Base-by-base conservation (phyloP, 202 grass and related monocot genomes). In the Setaria viridis region DNA sequence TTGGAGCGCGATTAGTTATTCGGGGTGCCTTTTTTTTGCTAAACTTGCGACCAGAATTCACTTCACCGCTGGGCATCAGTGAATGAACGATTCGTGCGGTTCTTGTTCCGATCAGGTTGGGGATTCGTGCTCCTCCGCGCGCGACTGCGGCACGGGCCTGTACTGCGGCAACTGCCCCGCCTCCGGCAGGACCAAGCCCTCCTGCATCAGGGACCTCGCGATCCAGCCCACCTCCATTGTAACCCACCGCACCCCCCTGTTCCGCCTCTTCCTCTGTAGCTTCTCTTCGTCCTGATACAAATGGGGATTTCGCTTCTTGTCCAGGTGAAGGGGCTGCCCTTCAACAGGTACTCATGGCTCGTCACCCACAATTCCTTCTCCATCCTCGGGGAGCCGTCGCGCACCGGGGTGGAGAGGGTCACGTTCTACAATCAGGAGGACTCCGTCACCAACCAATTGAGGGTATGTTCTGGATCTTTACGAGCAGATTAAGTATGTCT, bases 341-440 rank as follows among this genome's bases (percentile, higher is more conserved):
- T 95, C 57, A 95, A 95, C 86, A 87, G 84, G 43, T 98, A 98
- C 82, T 78, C 93, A 62, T 98, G 95, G 95, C 88, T 98, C 30
- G 95, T 94, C 47, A 98, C 95, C 47, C 95, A 98, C 81, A 98
- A 98, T 55, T 98, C 95, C 33, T 98, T 98, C 86, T 98, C 95
- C 83, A 98, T 95, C 51, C 82, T 94, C 17, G 80, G 91, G 14
- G 93, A 94, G 84, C 95, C 93, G 15, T 94, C 93, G 17, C 86
- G 30, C 82, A 95, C 95, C 2, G 93, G 95, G 34, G 89, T 95
- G 8, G 89, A 95, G 81, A 91, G 95, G 70, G 76, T 95, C n/a
- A 98, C 95, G 5, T 98, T 98, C 80, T 98, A 98, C 88, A 98
- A 98, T 79, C 95, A 98, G 89, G 95, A 98, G 72, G 95, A 98